Evolutionary conservation across 2,329 filamentous ascomycete genomes (phyloP), one percentile per base, ranked within the genome.

Genomic region (Aureobasidium pullulans): DNA sequence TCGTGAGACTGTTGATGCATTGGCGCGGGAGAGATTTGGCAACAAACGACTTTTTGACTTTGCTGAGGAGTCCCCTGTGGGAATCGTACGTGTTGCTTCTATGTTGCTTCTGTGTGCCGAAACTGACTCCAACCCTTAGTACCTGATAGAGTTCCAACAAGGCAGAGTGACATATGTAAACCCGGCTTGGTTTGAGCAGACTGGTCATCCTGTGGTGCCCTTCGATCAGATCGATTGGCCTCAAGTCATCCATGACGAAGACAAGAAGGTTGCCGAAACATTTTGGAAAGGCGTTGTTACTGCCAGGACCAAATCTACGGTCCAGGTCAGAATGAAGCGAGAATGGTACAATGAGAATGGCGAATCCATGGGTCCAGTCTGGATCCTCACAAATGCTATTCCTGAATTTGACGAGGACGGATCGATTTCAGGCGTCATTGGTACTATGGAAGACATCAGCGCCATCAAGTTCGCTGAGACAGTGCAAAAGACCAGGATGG

Each of bases 381-480:
- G 40, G 40, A 23, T 16, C n/a, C n/a, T 9, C 8, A 23, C 40
- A 16, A 44, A 44, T 16, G n/a, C 19, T 1, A 8, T 16, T 15
- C n/a, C 19, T 13, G 40, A 44, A 44, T 9, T 8, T 9, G n/a
- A 44, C 9, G 10, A 47, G 15, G 43, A 47, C 15, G 43, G 43
- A 7, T 47, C 43, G 9, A 19, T 47, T 11, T n/a, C 9, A 19
- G 6, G 5, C 9, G 15, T 47, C 7, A 47, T 47, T 13, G n/a
- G n/a, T 8, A 31, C 43, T 7, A 23, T 19, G 28, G 19, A 13
- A 2, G 69, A 72, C 32, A 70, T 72, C 9, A 68, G 66, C 1
- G 65, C 68, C 58, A 64, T 67, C 8, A 72, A 71, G 42, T 68
- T 68, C 49, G 65, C 62, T 4, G 68, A 72, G 37, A 59, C 62